A percentile compares a stretch with the other conserved stretches of the same genome.
phyloP scores from a whole-genome alignment of 768 basidiomycete species.

The Auriscalpium orientale region DNA sequence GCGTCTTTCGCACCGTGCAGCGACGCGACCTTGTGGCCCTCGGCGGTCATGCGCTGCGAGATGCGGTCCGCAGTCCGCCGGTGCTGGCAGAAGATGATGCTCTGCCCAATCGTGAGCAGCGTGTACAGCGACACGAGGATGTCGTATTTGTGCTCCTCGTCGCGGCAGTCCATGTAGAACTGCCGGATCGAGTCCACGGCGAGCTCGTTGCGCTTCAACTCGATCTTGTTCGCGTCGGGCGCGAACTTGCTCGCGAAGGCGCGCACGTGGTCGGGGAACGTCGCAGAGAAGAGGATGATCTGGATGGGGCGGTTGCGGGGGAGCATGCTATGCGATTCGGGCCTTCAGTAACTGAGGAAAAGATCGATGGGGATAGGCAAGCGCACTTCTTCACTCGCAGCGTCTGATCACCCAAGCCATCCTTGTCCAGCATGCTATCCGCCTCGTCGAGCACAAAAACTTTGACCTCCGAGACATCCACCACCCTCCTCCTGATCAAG shows the following conservation, averaged over 20 bases:
- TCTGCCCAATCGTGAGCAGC: slow-evolving; percentile 91
- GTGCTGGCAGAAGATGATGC: slow-evolving; percentile 97
- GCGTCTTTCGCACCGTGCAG: slow-evolving; percentile 93
- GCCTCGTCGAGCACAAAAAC: slow-evolving; percentile 97
- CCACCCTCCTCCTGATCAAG: slow-evolving; percentile 67
- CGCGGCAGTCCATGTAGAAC: slow-evolving; percentile 94
- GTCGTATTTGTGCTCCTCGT: slow-evolving; percentile 92
- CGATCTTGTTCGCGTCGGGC: slow-evolving; percentile 92
- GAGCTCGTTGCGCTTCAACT: slow-evolving; percentile 88
- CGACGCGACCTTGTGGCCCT: slow-evolving; percentile 95
- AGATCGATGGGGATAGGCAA: neutral
- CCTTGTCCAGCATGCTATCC: slow-evolving; percentile 97
- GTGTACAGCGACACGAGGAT: slow-evolving; percentile 86
- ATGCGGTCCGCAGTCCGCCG: slow-evolving; percentile 92
- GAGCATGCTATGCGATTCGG: slow-evolving; percentile 39
- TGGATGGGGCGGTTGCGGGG: slow-evolving; percentile 51
- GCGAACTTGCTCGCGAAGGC: slow-evolving; percentile 90
- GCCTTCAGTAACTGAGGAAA: neutral
- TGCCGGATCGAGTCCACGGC: slow-evolving; percentile 92
- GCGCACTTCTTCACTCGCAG: slow-evolving; percentile 87
- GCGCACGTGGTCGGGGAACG: slow-evolving; percentile 92
- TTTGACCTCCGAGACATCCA: slow-evolving; percentile 76
- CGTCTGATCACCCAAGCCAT: slow-evolving; percentile 90
- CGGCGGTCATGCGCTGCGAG: slow-evolving; percentile 79
- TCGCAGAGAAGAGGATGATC: slow-evolving; percentile 96